These are phyloP conservation scores for Ceratocystis variospora DNA, from an alignment of 2,329 filamentous ascomycete genomes.

Conservation along the genomic window DNA sequence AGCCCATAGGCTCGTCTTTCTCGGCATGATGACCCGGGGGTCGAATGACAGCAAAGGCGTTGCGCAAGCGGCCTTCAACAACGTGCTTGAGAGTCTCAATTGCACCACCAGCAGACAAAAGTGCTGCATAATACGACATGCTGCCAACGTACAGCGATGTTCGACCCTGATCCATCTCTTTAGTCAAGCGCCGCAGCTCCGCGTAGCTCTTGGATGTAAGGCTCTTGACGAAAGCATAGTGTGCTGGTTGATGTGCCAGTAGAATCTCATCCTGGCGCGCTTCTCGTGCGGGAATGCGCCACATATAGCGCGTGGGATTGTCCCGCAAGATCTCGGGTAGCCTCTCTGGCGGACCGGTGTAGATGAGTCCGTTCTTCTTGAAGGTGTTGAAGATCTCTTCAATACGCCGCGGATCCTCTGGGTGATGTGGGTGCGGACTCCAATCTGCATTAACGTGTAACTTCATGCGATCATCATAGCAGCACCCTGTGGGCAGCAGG, in stretches of 20 bases:
- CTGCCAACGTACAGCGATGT: conserved; percentile 75
- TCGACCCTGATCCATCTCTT: conserved; percentile 45
- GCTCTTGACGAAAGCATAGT: conserved; percentile 63
- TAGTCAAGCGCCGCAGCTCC: conserved; percentile 55
- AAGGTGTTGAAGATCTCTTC: conserved; percentile 87
- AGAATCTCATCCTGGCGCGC: conserved; percentile 71
- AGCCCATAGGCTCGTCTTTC: conserved; percentile 71
- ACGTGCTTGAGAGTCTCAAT: conserved; percentile 96
- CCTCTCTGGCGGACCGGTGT: conserved; percentile 41
- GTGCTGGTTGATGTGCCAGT: conserved; percentile 60
- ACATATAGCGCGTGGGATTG: conserved; percentile 49
- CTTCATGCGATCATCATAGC: conserved; percentile 92
- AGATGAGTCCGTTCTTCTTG: conserved; percentile 66
- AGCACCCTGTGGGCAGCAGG: conserved; percentile 57
- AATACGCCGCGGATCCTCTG: conserved; percentile 85
- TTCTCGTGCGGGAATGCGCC: conserved; percentile 63
- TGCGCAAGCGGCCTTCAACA: conserved; percentile 69
- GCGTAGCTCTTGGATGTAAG: conserved; percentile 42
- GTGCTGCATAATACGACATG: conserved; percentile 65
- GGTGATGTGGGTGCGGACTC: conserved; percentile 64
- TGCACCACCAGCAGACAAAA: conserved; percentile 77
- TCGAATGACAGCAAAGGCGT: conserved; percentile 87
- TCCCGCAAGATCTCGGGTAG: conserved; percentile 38
- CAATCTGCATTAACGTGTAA: conserved; percentile 79
- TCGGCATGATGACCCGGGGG: conserved; percentile 95